phyloP scores from a whole-genome alignment of 495 filamentous ascomycete species.

The Terfezia claveryi region DNA sequence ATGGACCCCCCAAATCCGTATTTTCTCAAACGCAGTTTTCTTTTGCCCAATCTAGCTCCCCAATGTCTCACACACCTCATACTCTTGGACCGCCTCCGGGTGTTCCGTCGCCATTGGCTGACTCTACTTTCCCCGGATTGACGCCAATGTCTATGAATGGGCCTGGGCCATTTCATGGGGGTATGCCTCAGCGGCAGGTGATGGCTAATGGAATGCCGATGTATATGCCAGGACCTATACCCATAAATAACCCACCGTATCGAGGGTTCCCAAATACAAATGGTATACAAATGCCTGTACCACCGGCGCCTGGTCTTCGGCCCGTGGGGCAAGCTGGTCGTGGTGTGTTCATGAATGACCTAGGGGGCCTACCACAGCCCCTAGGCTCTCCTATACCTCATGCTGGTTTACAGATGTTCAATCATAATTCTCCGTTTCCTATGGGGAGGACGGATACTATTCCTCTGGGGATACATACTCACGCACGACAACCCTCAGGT shows the following conservation, averaged over 20 bases:
- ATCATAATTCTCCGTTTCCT: not conserved
- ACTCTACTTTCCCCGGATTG: conserved; percentile 18
- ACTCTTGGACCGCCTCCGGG: conserved; percentile 21
- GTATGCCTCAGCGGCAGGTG: conserved; percentile 27
- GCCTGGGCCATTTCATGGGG: conserved; percentile 31
- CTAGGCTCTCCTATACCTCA: conserved; percentile 10
- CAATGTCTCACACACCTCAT: conserved; percentile 23
- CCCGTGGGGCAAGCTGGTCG: not conserved
- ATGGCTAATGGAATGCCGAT: conserved; percentile 24
- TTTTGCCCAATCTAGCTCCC: conserved; percentile 3
- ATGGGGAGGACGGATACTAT: conserved; percentile 23
- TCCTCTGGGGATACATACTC: conserved; percentile 28
- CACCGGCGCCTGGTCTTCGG: conserved; percentile 11
- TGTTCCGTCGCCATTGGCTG: conserved; percentile 20
- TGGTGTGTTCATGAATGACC: conserved; percentile 10
- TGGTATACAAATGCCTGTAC: conserved; percentile 17
- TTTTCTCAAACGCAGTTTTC: conserved; percentile 9
- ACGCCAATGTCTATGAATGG: conserved; percentile 28
- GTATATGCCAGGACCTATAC: conserved; percentile 24
- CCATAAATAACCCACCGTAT: conserved; percentile 28
- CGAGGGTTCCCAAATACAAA: conserved; percentile 20
- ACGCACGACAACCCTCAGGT: conserved; percentile 19
- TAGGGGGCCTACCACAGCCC: conserved; percentile 33
- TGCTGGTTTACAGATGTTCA: not conserved
- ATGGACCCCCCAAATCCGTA: conserved; percentile 26